phyloP scores from a whole-genome alignment of 495 filamentous ascomycete species.

The Evernia prunastri region DNA sequence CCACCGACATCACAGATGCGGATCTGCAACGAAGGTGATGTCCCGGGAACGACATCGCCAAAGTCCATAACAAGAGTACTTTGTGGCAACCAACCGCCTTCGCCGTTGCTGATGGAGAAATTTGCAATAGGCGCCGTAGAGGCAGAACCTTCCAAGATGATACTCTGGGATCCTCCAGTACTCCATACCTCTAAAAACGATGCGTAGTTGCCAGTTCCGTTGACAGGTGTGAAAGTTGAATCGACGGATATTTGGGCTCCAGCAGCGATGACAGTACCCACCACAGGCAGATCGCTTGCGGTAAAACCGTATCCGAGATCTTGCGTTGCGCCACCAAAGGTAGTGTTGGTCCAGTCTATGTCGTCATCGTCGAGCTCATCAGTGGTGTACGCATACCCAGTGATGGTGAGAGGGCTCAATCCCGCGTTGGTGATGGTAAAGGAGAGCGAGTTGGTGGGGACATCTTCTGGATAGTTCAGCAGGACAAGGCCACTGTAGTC shows the following conservation, averaged over 20 bases:
- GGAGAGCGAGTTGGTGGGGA: not conserved
- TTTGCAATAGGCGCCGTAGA: conserved; percentile 26
- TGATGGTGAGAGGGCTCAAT: conserved; percentile 13
- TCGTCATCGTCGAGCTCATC: conserved; percentile 11
- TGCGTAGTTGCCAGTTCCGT: not conserved
- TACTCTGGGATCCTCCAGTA: not conserved
- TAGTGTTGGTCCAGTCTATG: not conserved
- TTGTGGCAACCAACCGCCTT: conserved; percentile 28
- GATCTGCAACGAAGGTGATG: conserved; percentile 22
- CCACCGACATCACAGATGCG: conserved; percentile 33
- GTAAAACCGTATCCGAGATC: not conserved
- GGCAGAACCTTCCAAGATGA: conserved; percentile 23
- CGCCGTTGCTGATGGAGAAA: conserved; percentile 24
- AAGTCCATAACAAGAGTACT: conserved; percentile 29
- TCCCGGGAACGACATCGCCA: conserved; percentile 27
- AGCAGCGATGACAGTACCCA: not conserved
- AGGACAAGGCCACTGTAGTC: not conserved
- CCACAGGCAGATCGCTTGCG: not conserved
- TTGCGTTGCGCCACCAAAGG: not conserved
- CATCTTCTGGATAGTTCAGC: not conserved
- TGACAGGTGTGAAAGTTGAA: not conserved
- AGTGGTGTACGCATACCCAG: conserved; percentile 25
- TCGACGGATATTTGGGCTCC: not conserved
- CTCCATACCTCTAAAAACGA: not conserved
- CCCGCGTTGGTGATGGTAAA: conserved; percentile 11